These are phyloP conservation scores for Trichoderma erinaceum DNA, from an alignment of 495 filamentous ascomycete species.

Conservation along the genomic window DNA sequence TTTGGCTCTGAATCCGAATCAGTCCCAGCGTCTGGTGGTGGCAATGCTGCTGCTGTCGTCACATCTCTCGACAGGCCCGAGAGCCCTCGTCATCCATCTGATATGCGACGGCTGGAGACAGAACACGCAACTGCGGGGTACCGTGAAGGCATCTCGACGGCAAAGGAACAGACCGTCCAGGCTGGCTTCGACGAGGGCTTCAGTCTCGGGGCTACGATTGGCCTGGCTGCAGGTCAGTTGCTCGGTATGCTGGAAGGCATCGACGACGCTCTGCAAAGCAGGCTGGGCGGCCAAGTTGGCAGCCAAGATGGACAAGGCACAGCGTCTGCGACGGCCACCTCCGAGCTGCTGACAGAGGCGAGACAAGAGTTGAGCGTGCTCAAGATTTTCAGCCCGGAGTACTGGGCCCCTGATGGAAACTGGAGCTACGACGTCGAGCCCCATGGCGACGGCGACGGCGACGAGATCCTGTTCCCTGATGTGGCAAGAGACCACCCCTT, in stretches of 20 bases:
- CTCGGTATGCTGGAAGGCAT: slow-evolving; percentile 69
- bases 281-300: slow-evolving; percentile 9
- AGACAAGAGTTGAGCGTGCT: slow-evolving; percentile 54
- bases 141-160: slow-evolving; percentile 70
- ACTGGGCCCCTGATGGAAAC: slow-evolving; percentile 53
- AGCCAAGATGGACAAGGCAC: slow-evolving; percentile 22
- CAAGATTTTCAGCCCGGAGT: slow-evolving; percentile 56
- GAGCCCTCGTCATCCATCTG: slow-evolving; percentile 45
- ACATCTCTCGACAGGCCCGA: not conserved
- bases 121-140: slow-evolving; percentile 84
- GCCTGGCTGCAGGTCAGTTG: slow-evolving; percentile 61
- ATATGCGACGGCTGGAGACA: slow-evolving; percentile 66
- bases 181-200: slow-evolving; percentile 87
- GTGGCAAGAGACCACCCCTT: slow-evolving; percentile 57
- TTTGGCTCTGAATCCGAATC: slow-evolving; percentile 1
- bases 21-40: not conserved
- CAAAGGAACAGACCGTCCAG: slow-evolving; percentile 67
- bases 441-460: slow-evolving; percentile 21
- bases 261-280: slow-evolving; percentile 28
- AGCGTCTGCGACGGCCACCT: slow-evolving; percentile 18
- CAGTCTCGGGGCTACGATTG: slow-evolving; percentile 68
- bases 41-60: not conserved
- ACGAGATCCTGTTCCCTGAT: slow-evolving; percentile 39
- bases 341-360: slow-evolving; percentile 45
- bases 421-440: slow-evolving; percentile 54